These are phyloP conservation scores for Penicillium egyptiacum DNA, from an alignment of 495 filamentous ascomycete genomes.

Conservation along the genomic window DNA sequence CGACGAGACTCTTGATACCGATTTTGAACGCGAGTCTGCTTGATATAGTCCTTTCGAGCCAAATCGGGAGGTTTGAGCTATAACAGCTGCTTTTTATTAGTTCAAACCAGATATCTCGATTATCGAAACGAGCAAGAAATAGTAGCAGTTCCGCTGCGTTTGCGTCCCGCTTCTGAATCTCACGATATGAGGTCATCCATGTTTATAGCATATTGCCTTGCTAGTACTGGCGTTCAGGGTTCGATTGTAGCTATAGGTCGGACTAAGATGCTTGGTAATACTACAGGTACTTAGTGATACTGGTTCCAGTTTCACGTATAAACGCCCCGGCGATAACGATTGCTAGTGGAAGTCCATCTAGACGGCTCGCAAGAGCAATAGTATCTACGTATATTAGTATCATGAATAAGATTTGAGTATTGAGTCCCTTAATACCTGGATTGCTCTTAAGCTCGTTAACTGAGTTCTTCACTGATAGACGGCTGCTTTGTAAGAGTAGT, in stretches of 20 bases:
- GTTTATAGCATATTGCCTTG: conserved; percentile 45
- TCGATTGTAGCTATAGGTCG: conserved; percentile 32
- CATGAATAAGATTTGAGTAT: conserved; percentile 2
- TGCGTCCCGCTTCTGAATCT: conserved; percentile 36
- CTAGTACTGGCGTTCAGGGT: conserved; percentile 31
- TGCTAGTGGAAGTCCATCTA: conserved; percentile 46
- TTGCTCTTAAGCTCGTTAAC: conserved; percentile 6
- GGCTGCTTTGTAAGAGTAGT: conserved; percentile 26
- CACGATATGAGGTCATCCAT: conserved; percentile 46
- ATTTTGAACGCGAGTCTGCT: conserved; percentile 29
- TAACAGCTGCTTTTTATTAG: conserved; percentile 27
- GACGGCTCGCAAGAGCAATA: conserved; percentile 23
- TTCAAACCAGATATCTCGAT: conserved; percentile 53
- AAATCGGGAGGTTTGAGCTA: conserved; percentile 23
- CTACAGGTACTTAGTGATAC: conserved; percentile 36
- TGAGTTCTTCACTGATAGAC: conserved; percentile 3
- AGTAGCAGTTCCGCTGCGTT: conserved; percentile 40
- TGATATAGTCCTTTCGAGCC: conserved; percentile 27
- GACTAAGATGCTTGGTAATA: conserved; percentile 44
- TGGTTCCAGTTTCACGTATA: conserved; percentile 38
- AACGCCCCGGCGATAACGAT: conserved; percentile 45
- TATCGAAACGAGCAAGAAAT: conserved; percentile 49
- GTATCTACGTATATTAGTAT: conserved; percentile 26
- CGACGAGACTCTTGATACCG: conserved; percentile 30
- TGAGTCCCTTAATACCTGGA: conserved; percentile 9